Evolutionary conservation across 192 early-diverging fungal genomes (phyloP), one percentile per base, ranked within the genome.

Genomic region (Entomortierella parvispora): DNA sequence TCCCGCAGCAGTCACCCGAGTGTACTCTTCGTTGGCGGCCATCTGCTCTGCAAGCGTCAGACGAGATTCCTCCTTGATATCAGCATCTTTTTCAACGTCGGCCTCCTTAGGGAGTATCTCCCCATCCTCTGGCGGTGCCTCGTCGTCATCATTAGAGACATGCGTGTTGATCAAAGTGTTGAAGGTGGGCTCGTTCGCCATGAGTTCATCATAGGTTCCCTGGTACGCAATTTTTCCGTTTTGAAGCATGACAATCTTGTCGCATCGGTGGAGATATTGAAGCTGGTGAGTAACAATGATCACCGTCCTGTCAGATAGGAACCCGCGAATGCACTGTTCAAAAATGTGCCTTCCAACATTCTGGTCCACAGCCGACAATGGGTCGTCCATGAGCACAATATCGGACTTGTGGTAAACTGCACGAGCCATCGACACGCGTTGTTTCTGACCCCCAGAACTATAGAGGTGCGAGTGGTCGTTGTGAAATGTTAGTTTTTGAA

Each of bases 341-440:
- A 96, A 96, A 28, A 97, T 89, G 60, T 68, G 72, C 11, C 62
- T 70, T 22, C 85, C 85, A n/a, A 86, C 85, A 42, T 86, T 84
- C 44, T 84, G 80, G 57, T 86, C 85, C 0, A 86, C 85, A 56
- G 85, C 85, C 32, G 82, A 84, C 11, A 86, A 56, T 33, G 81
- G 81, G 29, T 86, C 85, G 61, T 86, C 81, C 44, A 95, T 81
- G 25, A 97, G 75, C 49, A 95, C 94, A n/a, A 96, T 87, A 71
- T 96, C 94, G 14, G 93, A 90, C 3, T 88, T 83, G 22, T 92
- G 83, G 69, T 97, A 97, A 22, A 96, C 94, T 1, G 95, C 83
- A 61, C 88, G 90, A 2, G 84, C 79, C 22, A 82, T 58, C 14
- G 82, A 84, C 14, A 81, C 75, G 56, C 84, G 88, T 28, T 89